Base-by-base conservation (phyloP, 208 protist genomes). In the Crithidia brevicula region DNA sequence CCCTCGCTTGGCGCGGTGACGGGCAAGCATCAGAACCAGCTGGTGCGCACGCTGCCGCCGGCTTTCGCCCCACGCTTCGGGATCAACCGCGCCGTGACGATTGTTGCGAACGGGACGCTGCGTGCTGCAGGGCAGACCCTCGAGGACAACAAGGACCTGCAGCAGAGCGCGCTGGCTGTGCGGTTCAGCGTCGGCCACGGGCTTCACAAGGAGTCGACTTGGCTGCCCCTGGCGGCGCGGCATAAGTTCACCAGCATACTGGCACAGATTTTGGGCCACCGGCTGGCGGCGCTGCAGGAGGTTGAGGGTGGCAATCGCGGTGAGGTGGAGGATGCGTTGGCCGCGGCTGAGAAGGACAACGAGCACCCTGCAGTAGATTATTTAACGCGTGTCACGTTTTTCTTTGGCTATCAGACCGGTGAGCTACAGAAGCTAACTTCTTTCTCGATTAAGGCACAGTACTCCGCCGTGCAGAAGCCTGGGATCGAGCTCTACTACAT, bases 161-260 rank as follows among this genome's bases (percentile, higher is more conserved):
- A 70, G 53, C 65, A 87, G 60, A 89, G 78, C 38, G 82, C 74
- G 22, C 42, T 83, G 2, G 89, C 89, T 5, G 27, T 95, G 20
- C 83, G 86, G 27, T 70, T 95, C 46, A 79, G 77, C 43, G 54
- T 92, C 4, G 84, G 83, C 16, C 75, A 77, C 13, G 85, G 83
- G 13, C 62, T 89, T 10, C 64, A 74, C 18, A 88, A 88, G 68
- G 75, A 91, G 45, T 91, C 86, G 18, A 83, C 84, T 34, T 95
- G 89, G 89, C 46, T 92, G 30, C 86, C 89, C 18, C 25, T 95
- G 2, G 67, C 82, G 1, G 51, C 74, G 40, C 71, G 69, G 1
- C 60, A 53, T n/a, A 52, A 30, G 25, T 49, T 73, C 25, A 54
- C 60, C 27, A 49, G 34, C 25, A 8, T 22, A 23, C 49, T 77